Conservation (phyloP, 306 rosid species). For the Pyrus communis region DNA sequence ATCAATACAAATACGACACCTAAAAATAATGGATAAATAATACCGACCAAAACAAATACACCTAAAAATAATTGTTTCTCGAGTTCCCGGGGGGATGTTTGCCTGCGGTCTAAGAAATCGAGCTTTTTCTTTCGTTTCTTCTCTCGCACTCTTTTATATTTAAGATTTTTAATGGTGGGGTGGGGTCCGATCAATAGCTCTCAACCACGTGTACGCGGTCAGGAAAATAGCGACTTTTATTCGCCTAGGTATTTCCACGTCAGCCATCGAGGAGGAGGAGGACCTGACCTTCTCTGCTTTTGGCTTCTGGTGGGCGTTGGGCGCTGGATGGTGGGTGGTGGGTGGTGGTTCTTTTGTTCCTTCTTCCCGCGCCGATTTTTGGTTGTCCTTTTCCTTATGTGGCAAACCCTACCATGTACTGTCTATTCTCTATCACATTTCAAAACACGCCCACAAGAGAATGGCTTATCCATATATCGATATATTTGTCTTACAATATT, state of each 20-base stretch:
- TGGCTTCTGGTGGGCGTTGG: neutral
- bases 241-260: neutral
- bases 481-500: neutral
- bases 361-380: conserved; percentile 1
- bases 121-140: neutral
- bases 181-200: neutral
- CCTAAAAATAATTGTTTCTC: neutral
- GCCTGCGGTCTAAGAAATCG: conserved; percentile 5
- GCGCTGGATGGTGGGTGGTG: neutral
- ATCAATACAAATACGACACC: neutral
- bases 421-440: neutral
- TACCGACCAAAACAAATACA: neutral
- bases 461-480: neutral
- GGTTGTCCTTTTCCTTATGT: neutral
- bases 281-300: neutral
- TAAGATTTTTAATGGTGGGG: neutral
- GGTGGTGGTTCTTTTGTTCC: neutral
- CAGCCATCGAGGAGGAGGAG: neutral
- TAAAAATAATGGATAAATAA: neutral
- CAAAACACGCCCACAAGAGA: neutral
- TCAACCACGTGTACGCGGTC: conserved; percentile 6
- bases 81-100: conserved; percentile 14
- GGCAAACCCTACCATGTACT: neutral
- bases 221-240: neutral
- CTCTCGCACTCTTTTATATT: neutral